phyloP scores from a whole-genome alignment of 73 alveolate genomes.

The Uronychia binucleata region DNA sequence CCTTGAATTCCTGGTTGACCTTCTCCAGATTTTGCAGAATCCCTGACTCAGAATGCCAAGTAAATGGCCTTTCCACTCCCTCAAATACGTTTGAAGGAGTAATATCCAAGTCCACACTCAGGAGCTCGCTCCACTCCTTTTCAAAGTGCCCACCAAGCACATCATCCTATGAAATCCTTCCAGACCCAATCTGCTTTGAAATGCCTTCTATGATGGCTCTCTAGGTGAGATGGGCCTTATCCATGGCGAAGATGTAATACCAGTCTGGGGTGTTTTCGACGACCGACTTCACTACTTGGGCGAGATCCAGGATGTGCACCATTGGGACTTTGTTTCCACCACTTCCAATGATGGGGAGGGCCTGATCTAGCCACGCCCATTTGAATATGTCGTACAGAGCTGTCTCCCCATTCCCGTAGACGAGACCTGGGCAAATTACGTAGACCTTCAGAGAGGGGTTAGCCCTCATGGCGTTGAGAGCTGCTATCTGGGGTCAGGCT shows the following conservation, averaged over 20 bases:
- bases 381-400: constrained; percentile 77
- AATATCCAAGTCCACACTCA: constrained; percentile 60
- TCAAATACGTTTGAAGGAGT: constrained; percentile 55
- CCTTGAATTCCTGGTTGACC: constrained; percentile 77
- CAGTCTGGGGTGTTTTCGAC: constrained; percentile 17
- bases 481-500: constrained; percentile 67
- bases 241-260: constrained; percentile 23
- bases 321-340: constrained; percentile 96
- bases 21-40: constrained; percentile 27
- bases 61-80: constrained; percentile 23
- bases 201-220: constrained; percentile 15
- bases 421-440: constrained; percentile 94
- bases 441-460: constrained; percentile 87
- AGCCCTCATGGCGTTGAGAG: constrained; percentile 59
- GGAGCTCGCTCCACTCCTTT: constrained; percentile 66
- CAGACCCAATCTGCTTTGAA: constrained; percentile 30
- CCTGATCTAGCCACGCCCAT: constrained; percentile 79
- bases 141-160: not conserved
- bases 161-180: no score
- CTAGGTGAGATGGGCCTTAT: constrained; percentile 23
- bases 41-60: constrained; percentile 74
- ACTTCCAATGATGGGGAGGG: constrained; percentile 54
- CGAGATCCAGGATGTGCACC: constrained; percentile 94
- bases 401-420: constrained; percentile 95
- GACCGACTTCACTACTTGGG: constrained; percentile 49